Percentiles rank a stretch among this genome's conserved stretches.
These are phyloP conservation scores for Cryptococcus sp. DNA, from an alignment of 1,284 basidiomycete genomes.

Conservation along the genomic window DNA sequence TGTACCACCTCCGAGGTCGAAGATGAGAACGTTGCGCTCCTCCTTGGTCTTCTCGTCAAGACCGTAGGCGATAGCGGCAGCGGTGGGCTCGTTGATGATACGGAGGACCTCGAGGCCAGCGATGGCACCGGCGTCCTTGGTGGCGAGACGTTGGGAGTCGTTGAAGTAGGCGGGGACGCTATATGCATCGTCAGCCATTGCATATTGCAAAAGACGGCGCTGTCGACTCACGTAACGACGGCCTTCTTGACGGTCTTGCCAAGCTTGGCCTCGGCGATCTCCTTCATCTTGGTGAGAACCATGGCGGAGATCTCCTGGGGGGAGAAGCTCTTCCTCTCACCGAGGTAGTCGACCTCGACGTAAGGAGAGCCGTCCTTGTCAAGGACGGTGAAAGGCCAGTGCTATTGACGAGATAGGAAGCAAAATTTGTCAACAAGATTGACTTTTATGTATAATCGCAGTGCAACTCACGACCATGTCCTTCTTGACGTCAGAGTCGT, in stretches of 20 bases:
- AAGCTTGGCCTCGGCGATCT: conserved; percentile 95
- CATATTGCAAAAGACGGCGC: background rate
- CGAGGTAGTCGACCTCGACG: conserved; percentile 63
- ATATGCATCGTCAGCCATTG: conserved; percentile 2
- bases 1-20: conserved; percentile 98
- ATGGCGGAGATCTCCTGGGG: conserved; percentile 98
- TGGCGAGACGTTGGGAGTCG: conserved; percentile 97
- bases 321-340: conserved; percentile 66
- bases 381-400: conserved; percentile 70
- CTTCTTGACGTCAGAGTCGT: conserved; percentile 66
- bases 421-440: background rate
- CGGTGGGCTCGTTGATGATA: conserved; percentile 98
- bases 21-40: conserved; percentile 93
- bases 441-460: background rate
- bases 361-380: conserved; percentile 62
- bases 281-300: conserved; percentile 97
- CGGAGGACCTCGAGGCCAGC: conserved; percentile 95
- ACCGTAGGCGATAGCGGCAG: conserved; percentile 96
- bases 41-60: conserved; percentile 76
- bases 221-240: conserved; percentile 66
- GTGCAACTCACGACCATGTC: conserved; percentile 62
- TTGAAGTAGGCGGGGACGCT: conserved; percentile 95
- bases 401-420: conserved; percentile 41
- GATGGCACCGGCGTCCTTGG: conserved; percentile 95
- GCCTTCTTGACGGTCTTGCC: conserved; percentile 81